Evolutionary conservation across 2,329 filamentous ascomycete genomes (phyloP), one percentile per base, ranked within the genome.

Genomic region (Aspergillus sp.): DNA sequence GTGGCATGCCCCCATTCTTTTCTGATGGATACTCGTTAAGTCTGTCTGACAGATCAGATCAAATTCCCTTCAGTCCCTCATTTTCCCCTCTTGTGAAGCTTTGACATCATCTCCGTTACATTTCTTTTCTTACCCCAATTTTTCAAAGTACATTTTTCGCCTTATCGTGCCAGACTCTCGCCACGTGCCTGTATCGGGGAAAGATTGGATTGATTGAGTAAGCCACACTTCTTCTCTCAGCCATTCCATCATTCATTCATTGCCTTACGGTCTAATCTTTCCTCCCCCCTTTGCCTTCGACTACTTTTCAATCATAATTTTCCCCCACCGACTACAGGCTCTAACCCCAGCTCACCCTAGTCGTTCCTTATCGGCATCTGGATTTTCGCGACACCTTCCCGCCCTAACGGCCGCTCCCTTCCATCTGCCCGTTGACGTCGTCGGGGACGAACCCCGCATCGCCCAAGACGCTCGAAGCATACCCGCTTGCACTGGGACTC

Each of bases 401-500:
- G 28, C 41, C 21, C 32, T 15, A 45, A 43, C 52, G 28, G 28
- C 52, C 38, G 52, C 25, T 45, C 25, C 38, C 13, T 45, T 15
- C 17, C 38, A 54, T 53, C 43, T 58, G 49, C 51, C 43, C 49
- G 58, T 58, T 61, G 47, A 60, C 63, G 60, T 57, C 59, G 56
- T 36, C 43, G 61, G 52, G 61, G 63, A 60, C 56, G 50, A 58
- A 69, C 67, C 67, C 67, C 67, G 64, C 67, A 69, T 63, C 53
- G 49, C 48, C 55, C 55, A 50, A 49, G 51, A 52, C 45, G 45
- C 49, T 62, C 53, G 56, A 50, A 53, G 54, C 47, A 64, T 55
- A 61, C 62, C 65, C 66, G 61, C 64, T 63, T 56, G 57, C 52
- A 32, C 57, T 61, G 30, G 49, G 49, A 63, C 61, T 69, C 65